These are phyloP conservation scores for Eimeria necatrix DNA, from an alignment of 169 alveolate species.

Conservation along the genomic window DNA sequence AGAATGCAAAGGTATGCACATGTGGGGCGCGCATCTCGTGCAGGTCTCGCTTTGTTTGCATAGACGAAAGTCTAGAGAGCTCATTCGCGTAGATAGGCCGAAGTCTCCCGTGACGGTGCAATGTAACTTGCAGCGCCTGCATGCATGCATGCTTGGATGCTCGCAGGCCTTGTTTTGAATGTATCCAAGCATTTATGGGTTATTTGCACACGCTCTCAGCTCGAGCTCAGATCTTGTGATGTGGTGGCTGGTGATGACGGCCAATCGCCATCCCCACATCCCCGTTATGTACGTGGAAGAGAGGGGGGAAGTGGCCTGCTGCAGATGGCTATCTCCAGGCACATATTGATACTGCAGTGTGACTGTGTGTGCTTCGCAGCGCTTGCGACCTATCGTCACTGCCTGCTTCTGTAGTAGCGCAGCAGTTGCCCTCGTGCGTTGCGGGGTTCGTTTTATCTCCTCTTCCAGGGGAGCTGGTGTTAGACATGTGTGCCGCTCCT, in stretches of 20 bases:
- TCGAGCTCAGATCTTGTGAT: no score
- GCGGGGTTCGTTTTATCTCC: constrained; percentile 49
- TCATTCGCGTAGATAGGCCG: background rate
- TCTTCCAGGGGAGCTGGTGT: constrained; percentile 81
- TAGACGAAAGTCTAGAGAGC: background rate
- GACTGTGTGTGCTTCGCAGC: constrained; percentile 36
- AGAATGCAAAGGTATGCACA: constrained; percentile 40
- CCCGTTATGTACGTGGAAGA: no score
- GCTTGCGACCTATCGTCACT: constrained; percentile 36
- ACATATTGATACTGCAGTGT: background rate
- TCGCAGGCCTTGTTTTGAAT: background rate
- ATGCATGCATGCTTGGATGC: background rate
- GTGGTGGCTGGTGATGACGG: no score
- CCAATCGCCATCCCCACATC: no score
- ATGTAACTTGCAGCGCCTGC: background rate
- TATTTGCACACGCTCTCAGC: no score
- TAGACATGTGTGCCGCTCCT: constrained; percentile 96
- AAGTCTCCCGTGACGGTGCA: background rate
- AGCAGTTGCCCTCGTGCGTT: constrained; percentile 65
- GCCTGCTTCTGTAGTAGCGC: constrained; percentile 68
- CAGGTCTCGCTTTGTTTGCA: background rate
- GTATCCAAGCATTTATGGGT: background rate
- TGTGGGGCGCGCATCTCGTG: background rate
- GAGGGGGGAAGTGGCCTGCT: no score
- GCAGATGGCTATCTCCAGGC: no score